These are phyloP conservation scores for Leishmania major DNA, from an alignment of 208 protist species.

Conservation along the genomic window DNA sequence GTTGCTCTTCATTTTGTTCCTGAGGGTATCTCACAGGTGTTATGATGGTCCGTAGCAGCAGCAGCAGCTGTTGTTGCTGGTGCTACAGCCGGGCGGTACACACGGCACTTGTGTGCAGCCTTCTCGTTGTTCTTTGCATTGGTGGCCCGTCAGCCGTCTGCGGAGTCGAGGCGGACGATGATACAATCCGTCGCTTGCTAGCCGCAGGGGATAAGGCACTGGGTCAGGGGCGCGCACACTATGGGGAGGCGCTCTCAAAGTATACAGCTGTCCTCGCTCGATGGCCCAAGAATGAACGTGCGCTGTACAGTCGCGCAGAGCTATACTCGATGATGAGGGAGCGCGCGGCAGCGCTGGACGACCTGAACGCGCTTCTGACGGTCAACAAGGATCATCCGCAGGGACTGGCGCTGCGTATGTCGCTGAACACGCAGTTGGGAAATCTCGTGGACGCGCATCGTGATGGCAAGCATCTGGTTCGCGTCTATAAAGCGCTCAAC, in stretches of 20 bases:
- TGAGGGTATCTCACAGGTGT: neutral
- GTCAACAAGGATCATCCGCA: conserved; percentile 46
- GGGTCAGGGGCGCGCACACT: conserved; percentile 60
- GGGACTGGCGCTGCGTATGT: conserved; percentile 59
- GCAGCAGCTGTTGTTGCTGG: neutral
- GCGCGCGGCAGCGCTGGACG: conserved; percentile 42
- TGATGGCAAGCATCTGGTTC: conserved; percentile 47
- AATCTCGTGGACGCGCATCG: conserved; percentile 47
- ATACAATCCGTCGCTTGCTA: conserved; percentile 49
- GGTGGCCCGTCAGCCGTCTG: neutral
- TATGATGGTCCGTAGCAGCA: neutral
- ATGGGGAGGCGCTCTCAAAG: conserved; percentile 85
- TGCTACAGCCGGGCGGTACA: neutral
- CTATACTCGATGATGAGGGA: conserved; percentile 71
- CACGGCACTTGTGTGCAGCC: neutral
- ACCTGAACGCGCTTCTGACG: conserved; percentile 61
- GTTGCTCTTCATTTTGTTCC: neutral
- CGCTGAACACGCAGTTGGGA: conserved; percentile 56
- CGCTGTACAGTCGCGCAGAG: conserved; percentile 80
- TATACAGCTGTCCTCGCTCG: conserved; percentile 78
- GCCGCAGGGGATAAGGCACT: conserved; percentile 72
- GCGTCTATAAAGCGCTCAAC: conserved; percentile 36
- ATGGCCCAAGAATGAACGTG: conserved; percentile 59
- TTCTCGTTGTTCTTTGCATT: neutral
- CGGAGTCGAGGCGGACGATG: conserved; percentile 33